Evolutionary conservation across 257 asterid species (phyloP).

Genomic region (Plectranthus barbatus): DNA sequence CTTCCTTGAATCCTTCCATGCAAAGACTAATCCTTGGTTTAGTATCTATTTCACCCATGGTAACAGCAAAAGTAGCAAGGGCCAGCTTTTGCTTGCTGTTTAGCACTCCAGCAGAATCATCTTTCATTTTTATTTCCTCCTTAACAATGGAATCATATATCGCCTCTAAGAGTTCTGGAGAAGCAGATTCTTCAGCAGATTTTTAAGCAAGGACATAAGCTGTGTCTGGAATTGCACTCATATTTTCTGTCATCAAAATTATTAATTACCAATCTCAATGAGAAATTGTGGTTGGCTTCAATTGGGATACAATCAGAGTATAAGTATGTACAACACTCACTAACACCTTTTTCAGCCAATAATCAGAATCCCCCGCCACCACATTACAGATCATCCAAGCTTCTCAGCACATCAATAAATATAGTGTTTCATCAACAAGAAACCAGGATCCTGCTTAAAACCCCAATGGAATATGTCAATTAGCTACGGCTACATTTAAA

Average conservation of each 20-base stretch:
- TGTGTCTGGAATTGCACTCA: conserved; percentile 35
- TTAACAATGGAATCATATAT: conserved; percentile 89
- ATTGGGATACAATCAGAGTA: too few relatives aligned
- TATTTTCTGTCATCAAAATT: background rate
- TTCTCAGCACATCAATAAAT: conserved; percentile 16
- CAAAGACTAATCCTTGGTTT: conserved; percentile 80
- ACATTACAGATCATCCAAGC: conserved; percentile 39
- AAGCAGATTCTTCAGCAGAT: conserved; percentile 92
- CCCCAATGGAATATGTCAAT: background rate
- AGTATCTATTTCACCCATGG: conserved; percentile 98
- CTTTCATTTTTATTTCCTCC: conserved; percentile 96
- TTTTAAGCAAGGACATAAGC: conserved; percentile 96
- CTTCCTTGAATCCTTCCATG: conserved; percentile 97
- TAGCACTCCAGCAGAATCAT: conserved; percentile 58
- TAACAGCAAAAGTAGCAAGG: conserved; percentile 97
- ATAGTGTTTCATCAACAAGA: conserved; percentile 9
- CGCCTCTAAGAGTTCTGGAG: conserved; percentile 87
- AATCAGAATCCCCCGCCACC: conserved; percentile 54
- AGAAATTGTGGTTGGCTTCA: background rate
- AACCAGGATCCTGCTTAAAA: background rate
- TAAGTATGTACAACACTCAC: too few relatives aligned
- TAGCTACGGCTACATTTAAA: background rate
- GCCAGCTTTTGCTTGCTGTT: conserved; percentile 72
- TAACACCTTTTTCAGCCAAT: background rate
- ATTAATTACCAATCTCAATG: background rate